These are phyloP conservation scores for Colletotrichum sidae DNA, from an alignment of 2,329 filamentous ascomycete species.

Conservation along the genomic window DNA sequence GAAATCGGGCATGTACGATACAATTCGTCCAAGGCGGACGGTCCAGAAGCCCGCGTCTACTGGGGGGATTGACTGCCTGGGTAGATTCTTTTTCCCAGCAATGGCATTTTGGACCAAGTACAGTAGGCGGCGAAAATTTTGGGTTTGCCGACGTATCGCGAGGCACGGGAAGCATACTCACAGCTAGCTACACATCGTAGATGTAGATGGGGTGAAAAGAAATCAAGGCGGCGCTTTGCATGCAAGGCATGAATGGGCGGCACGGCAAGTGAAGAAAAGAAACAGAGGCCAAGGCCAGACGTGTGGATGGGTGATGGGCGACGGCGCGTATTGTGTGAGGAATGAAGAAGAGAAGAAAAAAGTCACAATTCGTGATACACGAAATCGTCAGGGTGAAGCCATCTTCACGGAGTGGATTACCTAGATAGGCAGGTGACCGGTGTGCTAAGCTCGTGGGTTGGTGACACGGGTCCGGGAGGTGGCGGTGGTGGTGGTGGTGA, in stretches of 20 bases:
- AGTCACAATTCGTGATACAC: background rate
- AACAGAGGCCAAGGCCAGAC: background rate
- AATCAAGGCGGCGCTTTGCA: slow-evolving; percentile 20
- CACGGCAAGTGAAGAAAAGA: background rate
- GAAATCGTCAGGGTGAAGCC: background rate
- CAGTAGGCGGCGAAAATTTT: no score
- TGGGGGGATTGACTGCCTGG: no score
- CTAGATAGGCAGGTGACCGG: background rate
- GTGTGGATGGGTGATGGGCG: background rate
- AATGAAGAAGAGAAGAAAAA: background rate
- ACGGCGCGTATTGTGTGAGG: background rate
- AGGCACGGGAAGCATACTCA: background rate
- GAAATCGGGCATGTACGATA: no score
- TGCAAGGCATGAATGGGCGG: slow-evolving; percentile 16
- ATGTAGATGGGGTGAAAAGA: background rate
- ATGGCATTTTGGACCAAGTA: no score
- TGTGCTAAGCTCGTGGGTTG: no score
- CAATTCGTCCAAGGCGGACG: no score
- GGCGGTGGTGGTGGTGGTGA: no score
- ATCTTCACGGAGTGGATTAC: background rate
- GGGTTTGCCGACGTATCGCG: no score
- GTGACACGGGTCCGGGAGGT: no score
- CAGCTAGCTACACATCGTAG: background rate
- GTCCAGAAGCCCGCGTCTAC: no score
- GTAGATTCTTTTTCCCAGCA: no score